Evolutionary conservation across 805 yeast species (phyloP), one percentile per base, ranked within the genome.

Genomic region (Candida railenensis): DNA sequence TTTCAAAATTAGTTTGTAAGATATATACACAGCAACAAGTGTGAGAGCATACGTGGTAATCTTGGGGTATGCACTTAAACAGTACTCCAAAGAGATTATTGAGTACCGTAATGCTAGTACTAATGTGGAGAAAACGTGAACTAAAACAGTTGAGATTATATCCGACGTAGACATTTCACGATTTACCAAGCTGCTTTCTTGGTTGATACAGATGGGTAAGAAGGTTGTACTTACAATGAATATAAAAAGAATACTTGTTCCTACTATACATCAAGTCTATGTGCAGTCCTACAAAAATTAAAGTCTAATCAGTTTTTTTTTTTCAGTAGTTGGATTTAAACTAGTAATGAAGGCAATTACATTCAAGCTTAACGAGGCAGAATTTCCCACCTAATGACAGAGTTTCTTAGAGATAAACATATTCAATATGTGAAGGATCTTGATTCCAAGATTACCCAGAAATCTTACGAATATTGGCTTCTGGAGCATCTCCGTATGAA

Each of bases 401-500:
- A 25, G 14, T 34, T 42, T n/a, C 22, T 42, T 9, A n/a, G 32
- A 32, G 50, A 58, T 3, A 65, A 66, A 38, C 77, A 72, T 52
- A 57, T 72, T 37, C 55, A 64, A 21, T 72, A 62, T 53, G 60
- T 71, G 18, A 51, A 65, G 41, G 61, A 62, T 18, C 68, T 70
- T 32, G 73, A 72, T 52, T 65, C 70, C 12, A 57, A 59, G 34
- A 37, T 58, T 22, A 48, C 64, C 11, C 51, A 51, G 71, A 77
- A 45, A 76, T 82, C 61, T 77, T 85, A 59, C 69, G 90, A 86
- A 55, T 91, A 89, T 65, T 89, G 96, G 94, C 65, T 91, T 43
- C 80, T 89, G 9, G 98, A 94, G 58, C 98, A 94, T 62, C 71
- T 94, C 42, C 76, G 97, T 28, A 66, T 94, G 74, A 89, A 88